Percentiles rank a stretch among this genome's conserved stretches.
phyloP scores from a whole-genome alignment of 1,284 basidiomycete species.

The Apiotrichum laibachii region DNA sequence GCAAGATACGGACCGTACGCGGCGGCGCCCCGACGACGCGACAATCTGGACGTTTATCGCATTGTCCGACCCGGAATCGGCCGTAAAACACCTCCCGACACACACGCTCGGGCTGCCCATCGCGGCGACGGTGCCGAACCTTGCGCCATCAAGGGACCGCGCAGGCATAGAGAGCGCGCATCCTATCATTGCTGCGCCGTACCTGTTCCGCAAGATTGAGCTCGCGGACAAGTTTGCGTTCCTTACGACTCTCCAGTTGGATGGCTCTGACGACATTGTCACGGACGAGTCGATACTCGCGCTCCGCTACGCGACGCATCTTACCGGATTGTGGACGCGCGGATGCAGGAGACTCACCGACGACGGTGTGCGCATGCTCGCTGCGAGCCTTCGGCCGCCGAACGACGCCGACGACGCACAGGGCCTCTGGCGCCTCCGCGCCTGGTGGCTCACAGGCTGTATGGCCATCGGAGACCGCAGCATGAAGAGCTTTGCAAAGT shows the following conservation, averaged over 20 bases:
- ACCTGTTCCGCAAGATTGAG: constrained; percentile 20
- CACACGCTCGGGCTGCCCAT: constrained; percentile 30
- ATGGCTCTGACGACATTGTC: constrained; percentile 24
- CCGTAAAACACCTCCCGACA: background rate
- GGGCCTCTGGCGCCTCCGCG: constrained; percentile 33
- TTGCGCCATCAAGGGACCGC: constrained; percentile 15
- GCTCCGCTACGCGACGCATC: constrained; percentile 34
- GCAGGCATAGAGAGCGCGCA: constrained; percentile 22
- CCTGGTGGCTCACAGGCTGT: constrained; percentile 29
- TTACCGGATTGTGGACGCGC: constrained; percentile 38
- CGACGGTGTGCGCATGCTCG: constrained; percentile 32
- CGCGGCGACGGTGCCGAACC: constrained; percentile 18
- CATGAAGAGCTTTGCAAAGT: constrained; percentile 34
- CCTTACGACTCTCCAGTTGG: constrained; percentile 39
- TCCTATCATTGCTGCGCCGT: constrained; percentile 33
- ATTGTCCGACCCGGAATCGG: constrained; percentile 26
- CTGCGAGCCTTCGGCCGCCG: constrained; percentile 21
- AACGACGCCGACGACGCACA: constrained; percentile 10
- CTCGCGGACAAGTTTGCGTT: constrained; percentile 14
- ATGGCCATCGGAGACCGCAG: constrained; percentile 29
- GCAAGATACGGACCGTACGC: background rate
- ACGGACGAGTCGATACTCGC: constrained; percentile 29
- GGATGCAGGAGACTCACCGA: constrained; percentile 31
- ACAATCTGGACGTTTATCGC: constrained; percentile 39
- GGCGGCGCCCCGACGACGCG: constrained; percentile 32